Percentiles rank a stretch among this genome's conserved stretches.
Evolutionary conservation across 495 filamentous ascomycete genomes (phyloP).

Genomic region (Cercophora samala): DNA sequence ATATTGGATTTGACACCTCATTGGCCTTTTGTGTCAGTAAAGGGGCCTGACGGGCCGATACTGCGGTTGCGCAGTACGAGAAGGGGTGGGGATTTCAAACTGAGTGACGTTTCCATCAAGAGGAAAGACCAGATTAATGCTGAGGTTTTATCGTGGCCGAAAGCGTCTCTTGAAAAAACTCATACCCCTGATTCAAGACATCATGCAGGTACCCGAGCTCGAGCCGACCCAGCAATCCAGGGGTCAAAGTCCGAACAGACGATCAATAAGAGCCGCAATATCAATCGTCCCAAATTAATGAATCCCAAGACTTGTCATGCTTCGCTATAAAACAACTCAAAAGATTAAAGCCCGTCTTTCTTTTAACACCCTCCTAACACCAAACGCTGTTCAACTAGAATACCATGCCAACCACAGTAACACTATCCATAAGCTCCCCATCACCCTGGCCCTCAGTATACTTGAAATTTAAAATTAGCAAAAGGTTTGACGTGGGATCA

Average conservation of each 20-base stretch:
- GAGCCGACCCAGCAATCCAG: background rate
- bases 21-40: background rate
- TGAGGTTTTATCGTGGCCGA: background rate
- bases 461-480: no score
- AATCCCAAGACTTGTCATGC: background rate
- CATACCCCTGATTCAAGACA: background rate
- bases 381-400: no score
- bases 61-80: background rate
- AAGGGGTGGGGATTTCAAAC: background rate
- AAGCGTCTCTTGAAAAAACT: background rate
- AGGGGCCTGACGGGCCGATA: background rate
- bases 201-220: background rate
- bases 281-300: background rate
- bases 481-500: no score
- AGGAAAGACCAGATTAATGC: background rate
- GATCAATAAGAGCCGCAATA: background rate
- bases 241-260: background rate
- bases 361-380: background rate
- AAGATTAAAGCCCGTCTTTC: background rate
- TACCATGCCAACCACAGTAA: no score
- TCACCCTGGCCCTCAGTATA: no score
- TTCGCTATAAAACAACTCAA: background rate
- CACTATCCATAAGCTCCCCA: no score
- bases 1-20: no score
- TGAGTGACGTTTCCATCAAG: background rate